Conservation (phyloP, 2,329 filamentous ascomycete species). For the Xylariomycetidae sp. region DNA sequence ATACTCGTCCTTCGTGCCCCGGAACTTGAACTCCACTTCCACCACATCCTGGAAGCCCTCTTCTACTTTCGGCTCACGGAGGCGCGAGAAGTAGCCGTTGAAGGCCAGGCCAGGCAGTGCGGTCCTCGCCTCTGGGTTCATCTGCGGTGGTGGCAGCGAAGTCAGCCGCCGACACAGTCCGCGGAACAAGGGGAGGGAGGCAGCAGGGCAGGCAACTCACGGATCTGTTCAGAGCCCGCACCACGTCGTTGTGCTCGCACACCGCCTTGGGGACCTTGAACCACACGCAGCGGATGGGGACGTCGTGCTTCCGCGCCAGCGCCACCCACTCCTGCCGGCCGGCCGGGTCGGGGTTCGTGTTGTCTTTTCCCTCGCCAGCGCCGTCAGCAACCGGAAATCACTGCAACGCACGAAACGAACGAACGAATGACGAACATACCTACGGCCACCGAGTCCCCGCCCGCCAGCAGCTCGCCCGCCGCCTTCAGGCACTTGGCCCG, state of each 20-base stretch:
- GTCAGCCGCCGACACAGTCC: neutral
- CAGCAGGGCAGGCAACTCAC: slow-evolving; percentile 18
- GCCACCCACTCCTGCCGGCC: slow-evolving; percentile 73
- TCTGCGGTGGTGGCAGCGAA: slow-evolving; percentile 31
- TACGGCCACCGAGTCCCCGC: slow-evolving; percentile 65
- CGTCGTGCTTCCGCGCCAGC: slow-evolving; percentile 61
- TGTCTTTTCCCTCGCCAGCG: slow-evolving; percentile 57
- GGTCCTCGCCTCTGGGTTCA: slow-evolving; percentile 77
- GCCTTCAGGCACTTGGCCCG: slow-evolving; percentile 65
- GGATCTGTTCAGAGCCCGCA: slow-evolving; percentile 60
- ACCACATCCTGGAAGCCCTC: slow-evolving; percentile 84
- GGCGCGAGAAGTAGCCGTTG: slow-evolving; percentile 64
- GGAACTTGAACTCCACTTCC: slow-evolving; percentile 69
- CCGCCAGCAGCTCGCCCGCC: slow-evolving; percentile 58
- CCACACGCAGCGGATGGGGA: slow-evolving; percentile 79
- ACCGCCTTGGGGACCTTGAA: slow-evolving; percentile 68
- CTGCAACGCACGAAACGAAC: slow-evolving; percentile 2
- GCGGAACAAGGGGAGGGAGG: neutral
- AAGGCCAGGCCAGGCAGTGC: slow-evolving; percentile 77
- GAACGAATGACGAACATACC: slow-evolving; percentile 42
- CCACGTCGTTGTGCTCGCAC: slow-evolving; percentile 80
- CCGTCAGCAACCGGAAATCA: neutral
- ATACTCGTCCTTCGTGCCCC: slow-evolving; percentile 62
- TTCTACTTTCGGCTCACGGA: slow-evolving; percentile 57
- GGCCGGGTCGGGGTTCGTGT: slow-evolving; percentile 83